These are phyloP conservation scores for Spathaspora sp. DNA, from an alignment of 1,139 yeast species.

Conservation along the genomic window DNA sequence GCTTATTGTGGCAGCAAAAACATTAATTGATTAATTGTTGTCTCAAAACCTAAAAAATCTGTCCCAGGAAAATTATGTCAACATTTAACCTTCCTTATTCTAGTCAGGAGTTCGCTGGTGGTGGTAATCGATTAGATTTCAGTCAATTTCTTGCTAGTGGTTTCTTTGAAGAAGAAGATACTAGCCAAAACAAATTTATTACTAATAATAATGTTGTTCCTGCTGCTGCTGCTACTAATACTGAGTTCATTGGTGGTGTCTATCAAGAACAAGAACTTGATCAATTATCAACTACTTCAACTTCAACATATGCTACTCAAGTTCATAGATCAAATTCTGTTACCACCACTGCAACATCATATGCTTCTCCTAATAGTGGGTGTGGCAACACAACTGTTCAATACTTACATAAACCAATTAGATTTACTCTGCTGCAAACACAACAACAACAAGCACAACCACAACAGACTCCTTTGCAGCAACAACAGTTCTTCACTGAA, in stretches of 20 bases:
- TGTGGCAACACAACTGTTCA: background rate
- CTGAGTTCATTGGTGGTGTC: background rate
- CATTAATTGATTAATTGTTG: background rate
- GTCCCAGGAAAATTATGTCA: background rate
- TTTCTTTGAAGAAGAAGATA: constrained; percentile 1
- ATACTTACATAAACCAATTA: constrained; percentile 1
- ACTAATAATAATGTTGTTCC: background rate
- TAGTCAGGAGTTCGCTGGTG: background rate
- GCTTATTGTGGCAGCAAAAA: background rate
- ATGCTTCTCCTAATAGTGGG: constrained; percentile 1
- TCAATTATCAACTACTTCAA: constrained; percentile 2
- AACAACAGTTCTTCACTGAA: background rate
- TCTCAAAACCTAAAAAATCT: background rate
- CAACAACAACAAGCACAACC: constrained; percentile 5
- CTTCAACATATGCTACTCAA: background rate
- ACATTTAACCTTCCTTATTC: background rate
- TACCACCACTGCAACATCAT: constrained; percentile 4
- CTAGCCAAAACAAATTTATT: background rate
- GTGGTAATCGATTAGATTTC: background rate
- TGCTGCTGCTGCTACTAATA: background rate
- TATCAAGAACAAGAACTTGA: constrained; percentile 1
- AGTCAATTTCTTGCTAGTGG: constrained; percentile 5
- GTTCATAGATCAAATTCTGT: constrained; percentile 4
- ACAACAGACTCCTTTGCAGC: too few species aligned
- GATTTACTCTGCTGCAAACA: background rate